Conservation (phyloP, 176 grass and related monocot species). For the Themeda triandra region DNA sequence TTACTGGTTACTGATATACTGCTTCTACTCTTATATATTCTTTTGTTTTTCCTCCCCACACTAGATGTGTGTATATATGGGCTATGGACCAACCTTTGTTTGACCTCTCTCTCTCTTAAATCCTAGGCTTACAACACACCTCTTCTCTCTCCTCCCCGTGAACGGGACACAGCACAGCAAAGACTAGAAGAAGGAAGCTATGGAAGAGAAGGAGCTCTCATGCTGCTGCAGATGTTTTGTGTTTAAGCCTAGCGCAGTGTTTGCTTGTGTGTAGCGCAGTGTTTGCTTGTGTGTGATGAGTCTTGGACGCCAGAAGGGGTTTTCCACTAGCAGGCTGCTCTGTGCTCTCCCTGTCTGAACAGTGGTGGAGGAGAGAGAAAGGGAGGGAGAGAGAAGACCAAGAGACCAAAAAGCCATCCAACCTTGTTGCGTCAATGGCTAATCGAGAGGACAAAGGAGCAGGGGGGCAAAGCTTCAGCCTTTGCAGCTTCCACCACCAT, state of each 20-base stretch:
- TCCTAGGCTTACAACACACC: neutral
- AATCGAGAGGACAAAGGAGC: conserved; percentile 46
- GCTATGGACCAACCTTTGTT: conserved; percentile 31
- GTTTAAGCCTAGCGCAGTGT: neutral
- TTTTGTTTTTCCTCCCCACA: conserved; percentile 15
- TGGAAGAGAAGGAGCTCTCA: conserved; percentile 4
- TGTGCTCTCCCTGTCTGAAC: neutral
- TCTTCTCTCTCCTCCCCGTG: neutral
- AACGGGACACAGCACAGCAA: neutral
- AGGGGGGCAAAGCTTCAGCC: conserved; percentile 27
- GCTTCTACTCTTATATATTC: neutral
- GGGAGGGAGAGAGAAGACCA: neutral
- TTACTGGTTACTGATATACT: conserved; percentile 32
- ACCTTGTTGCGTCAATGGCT: conserved; percentile 49
- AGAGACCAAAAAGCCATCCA: conserved; percentile 60
- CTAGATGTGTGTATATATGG: neutral
- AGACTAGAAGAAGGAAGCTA: neutral
- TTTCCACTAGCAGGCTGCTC: neutral
- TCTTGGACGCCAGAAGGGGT: neutral
- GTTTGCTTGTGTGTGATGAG: neutral
- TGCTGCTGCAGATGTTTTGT: conserved; percentile 31
- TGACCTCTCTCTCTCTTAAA: neutral
- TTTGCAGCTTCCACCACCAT: conserved; percentile 65
- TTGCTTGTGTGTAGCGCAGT: neutral
- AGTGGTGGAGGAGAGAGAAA: neutral